phyloP scores from a whole-genome alignment of 2,329 filamentous ascomycete genomes.

The Pseudogymnoascus sp. region DNA sequence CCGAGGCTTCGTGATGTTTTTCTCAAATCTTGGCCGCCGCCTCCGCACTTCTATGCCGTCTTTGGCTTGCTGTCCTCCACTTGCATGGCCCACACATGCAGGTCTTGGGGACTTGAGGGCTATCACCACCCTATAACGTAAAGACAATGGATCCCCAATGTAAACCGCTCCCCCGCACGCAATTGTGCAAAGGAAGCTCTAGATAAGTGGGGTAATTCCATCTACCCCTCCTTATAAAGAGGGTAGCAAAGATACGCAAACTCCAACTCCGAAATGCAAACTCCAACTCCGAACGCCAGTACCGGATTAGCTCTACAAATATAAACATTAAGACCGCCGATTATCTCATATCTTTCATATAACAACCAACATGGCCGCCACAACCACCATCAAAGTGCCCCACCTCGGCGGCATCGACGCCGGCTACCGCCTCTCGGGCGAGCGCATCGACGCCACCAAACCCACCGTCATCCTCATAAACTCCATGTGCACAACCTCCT shows the following conservation, averaged over 20 bases:
- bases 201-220: neutral
- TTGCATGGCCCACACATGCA: neutral
- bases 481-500: constrained; percentile 43
- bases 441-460: constrained; percentile 41
- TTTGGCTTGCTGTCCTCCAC: neutral
- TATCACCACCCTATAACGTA: neutral
- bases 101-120: neutral
- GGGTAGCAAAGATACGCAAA: neutral
- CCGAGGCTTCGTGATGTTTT: neutral
- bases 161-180: neutral
- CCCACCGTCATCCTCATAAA: constrained; percentile 46
- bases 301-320: neutral
- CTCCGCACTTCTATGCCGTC: neutral
- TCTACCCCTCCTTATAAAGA: constrained; percentile 3
- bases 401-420: constrained; percentile 42
- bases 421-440: constrained; percentile 34
- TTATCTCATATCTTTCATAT: neutral
- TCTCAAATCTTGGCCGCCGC: neutral
- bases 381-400: constrained; percentile 37
- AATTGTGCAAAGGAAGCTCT: neutral
- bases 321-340: neutral
- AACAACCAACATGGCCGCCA: constrained; percentile 27
- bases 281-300: neutral
- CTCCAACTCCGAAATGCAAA: neutral
- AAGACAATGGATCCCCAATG: neutral